phyloP scores from a whole-genome alignment of 345 rosid species.

The Pistacia integerrima region DNA sequence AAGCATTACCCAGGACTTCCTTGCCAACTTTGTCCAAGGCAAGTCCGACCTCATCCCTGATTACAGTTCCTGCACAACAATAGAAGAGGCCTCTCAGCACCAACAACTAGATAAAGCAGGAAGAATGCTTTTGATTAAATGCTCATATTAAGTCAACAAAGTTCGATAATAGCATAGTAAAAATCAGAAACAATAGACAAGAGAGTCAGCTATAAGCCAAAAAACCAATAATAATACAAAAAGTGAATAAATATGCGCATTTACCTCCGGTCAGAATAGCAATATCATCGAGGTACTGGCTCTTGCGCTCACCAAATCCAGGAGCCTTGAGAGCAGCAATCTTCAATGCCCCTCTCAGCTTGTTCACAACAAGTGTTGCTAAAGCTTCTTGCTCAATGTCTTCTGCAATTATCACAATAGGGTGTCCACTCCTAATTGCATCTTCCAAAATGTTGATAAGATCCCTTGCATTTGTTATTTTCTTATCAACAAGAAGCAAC shows the following conservation, averaged over 20 bases:
- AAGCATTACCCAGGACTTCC: slow-evolving; percentile 88
- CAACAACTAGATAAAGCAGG: neutral
- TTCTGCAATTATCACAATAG: slow-evolving; percentile 79
- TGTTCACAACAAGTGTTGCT: slow-evolving; percentile 96
- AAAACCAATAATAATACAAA: neutral
- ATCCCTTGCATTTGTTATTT: slow-evolving; percentile 96
- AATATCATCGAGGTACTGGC: slow-evolving; percentile 96
- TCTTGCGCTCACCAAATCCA: slow-evolving; percentile 96
- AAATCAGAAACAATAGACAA: neutral
- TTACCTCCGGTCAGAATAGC: slow-evolving; percentile 91
- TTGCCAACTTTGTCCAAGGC: slow-evolving; percentile 88
- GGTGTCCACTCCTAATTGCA: slow-evolving; percentile 80
- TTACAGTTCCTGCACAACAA: slow-evolving; percentile 66
- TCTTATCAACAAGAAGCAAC: slow-evolving; percentile 97
- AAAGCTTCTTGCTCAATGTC: slow-evolving; percentile 98
- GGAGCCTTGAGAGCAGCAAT: slow-evolving; percentile 98
- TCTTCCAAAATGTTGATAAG: slow-evolving; percentile 84
- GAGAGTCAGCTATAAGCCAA: neutral
- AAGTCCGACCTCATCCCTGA: slow-evolving; percentile 95
- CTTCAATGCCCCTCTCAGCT: slow-evolving; percentile 87
- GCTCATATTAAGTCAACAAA: neutral
- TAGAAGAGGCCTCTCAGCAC: neutral
- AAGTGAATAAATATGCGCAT: neutral
- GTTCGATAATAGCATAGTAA: neutral
- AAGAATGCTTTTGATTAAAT: neutral